Evolutionary conservation across 1,139 yeast genomes (phyloP).

Genomic region (Lodderomyces oxycetoniae): DNA sequence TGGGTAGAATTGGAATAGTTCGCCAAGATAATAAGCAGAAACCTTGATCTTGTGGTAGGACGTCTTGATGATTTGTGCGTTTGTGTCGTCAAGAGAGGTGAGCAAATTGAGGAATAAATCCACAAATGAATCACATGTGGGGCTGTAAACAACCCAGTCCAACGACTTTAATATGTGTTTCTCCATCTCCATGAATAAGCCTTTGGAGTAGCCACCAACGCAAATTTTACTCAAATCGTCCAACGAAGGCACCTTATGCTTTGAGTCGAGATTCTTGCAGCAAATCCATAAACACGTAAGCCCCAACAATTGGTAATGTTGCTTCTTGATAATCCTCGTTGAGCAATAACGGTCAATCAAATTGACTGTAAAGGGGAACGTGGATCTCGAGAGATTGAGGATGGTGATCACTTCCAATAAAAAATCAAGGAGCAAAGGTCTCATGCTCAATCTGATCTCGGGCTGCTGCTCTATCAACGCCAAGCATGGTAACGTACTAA

Average conservation of each 20-base stretch:
- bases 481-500: slow-evolving; percentile 32
- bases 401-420: slow-evolving; percentile 51
- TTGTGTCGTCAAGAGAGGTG: slow-evolving; percentile 15
- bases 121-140: slow-evolving; percentile 59
- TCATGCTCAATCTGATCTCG: slow-evolving; percentile 46
- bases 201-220: slow-evolving; percentile 57
- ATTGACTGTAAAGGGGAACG: slow-evolving; percentile 53
- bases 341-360: slow-evolving; percentile 51
- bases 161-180: slow-evolving; percentile 57
- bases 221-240: slow-evolving; percentile 56
- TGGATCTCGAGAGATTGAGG: slow-evolving; percentile 44
- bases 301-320: slow-evolving; percentile 64
- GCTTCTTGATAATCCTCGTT: slow-evolving; percentile 46
- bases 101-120: slow-evolving; percentile 44
- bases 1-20: slow-evolving; percentile 59
- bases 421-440: slow-evolving; percentile 49
- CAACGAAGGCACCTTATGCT: slow-evolving; percentile 58
- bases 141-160: slow-evolving; percentile 51
- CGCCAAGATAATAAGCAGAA: slow-evolving; percentile 59
- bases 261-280: slow-evolving; percentile 66
- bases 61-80: slow-evolving; percentile 24
- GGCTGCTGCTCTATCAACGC: slow-evolving; percentile 47
- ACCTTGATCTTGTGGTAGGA: slow-evolving; percentile 44
- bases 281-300: slow-evolving; percentile 71
- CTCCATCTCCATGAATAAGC: slow-evolving; percentile 64